Percentiles rank a stretch among this genome's conserved stretches.
These are phyloP conservation scores for Fusarium odoratissimum DNA, from an alignment of 2,329 filamentous ascomycete genomes.

Conservation along the genomic window DNA sequence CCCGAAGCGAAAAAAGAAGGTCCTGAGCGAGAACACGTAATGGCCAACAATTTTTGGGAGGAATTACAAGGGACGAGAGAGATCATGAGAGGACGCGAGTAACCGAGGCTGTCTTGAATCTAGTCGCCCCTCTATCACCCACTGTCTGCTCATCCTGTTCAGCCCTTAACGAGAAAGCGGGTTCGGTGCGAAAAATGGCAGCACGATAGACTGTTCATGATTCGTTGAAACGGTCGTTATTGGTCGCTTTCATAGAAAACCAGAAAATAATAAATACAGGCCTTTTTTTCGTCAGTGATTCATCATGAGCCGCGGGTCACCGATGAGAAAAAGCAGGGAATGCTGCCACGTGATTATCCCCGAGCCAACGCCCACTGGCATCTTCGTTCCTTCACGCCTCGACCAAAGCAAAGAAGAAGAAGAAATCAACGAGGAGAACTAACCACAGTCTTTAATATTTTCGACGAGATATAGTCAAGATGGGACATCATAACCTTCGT, in stretches of 20 bases:
- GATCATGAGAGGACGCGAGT: conserved; percentile 22
- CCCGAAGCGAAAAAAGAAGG: background rate
- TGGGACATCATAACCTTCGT: conserved; percentile 52
- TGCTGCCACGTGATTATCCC: conserved; percentile 32
- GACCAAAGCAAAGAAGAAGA: background rate
- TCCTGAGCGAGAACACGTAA: background rate
- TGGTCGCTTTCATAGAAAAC: background rate
- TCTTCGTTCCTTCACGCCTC: background rate
- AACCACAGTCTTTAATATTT: background rate
- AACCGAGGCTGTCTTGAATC: conserved; percentile 19
- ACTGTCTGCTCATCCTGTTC: conserved; percentile 4
- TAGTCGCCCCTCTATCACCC: conserved; percentile 1
- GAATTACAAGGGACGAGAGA: conserved; percentile 2
- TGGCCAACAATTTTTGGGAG: background rate
- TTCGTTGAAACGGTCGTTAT: background rate
- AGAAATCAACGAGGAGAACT: background rate
- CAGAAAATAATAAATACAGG: background rate
- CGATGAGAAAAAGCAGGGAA: background rate
- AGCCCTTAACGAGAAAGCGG: conserved; percentile 9
- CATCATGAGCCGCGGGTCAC: background rate
- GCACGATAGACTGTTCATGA: background rate
- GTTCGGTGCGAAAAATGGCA: conserved; percentile 2
- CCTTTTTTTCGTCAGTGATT: background rate
- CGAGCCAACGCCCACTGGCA: conserved; percentile 17
- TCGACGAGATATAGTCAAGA: background rate